Conservation (phyloP, 768 basidiomycete species). For the Auricularia auricula-judae region DNA sequence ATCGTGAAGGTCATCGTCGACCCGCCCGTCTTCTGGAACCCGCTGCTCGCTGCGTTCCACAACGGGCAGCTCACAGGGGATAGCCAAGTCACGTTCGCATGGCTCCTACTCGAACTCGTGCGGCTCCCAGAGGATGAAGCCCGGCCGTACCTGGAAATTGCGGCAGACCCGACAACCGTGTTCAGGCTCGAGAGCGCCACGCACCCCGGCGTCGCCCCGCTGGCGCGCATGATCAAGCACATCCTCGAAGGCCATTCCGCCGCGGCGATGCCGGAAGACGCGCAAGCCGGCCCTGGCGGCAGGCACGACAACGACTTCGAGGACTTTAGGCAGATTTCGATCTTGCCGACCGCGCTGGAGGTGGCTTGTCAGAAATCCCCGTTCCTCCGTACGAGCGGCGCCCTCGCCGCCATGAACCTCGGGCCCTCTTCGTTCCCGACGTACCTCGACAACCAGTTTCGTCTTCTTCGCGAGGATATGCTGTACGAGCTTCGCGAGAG, state of each 20-base stretch:
- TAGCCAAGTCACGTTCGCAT: conserved; percentile 31
- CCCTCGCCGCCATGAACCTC: conserved; percentile 32
- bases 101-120: conserved; percentile 41
- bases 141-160: conserved; percentile 27
- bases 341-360: conserved; percentile 54
- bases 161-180: conserved; percentile 22
- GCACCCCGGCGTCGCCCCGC: conserved; percentile 15
- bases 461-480: conserved; percentile 56
- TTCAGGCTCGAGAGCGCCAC: conserved; percentile 16
- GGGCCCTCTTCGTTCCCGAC: conserved; percentile 22
- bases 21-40: conserved; percentile 40
- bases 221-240: conserved; percentile 31
- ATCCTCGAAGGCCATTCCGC: conserved; percentile 20
- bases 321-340: conserved; percentile 49
- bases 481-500: conserved; percentile 40
- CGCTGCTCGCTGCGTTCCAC: conserved; percentile 12
- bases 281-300: conserved; percentile 39
- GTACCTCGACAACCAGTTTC: conserved; percentile 57
- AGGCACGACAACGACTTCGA: conserved; percentile 60
- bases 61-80: conserved; percentile 13
- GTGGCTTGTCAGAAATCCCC: conserved; percentile 31
- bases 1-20: conserved; percentile 33
- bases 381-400: conserved; percentile 36
- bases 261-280: conserved; percentile 12
- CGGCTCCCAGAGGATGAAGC: conserved; percentile 25